Conservation (phyloP, 148 eudicot species). For the Persicaria maculosa region DNA sequence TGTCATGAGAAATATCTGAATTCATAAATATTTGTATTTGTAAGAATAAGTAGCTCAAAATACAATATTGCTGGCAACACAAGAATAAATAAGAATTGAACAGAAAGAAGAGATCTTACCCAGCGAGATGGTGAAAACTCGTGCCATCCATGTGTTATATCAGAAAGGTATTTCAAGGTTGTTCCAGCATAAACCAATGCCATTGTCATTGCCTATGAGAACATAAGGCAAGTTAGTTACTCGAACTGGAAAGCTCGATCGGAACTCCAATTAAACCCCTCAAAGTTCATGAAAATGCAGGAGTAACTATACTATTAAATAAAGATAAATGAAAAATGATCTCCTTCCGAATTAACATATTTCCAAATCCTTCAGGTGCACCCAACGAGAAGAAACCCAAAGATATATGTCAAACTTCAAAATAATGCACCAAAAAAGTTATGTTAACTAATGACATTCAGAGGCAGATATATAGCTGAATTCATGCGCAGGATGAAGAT, state of each 20-base stretch:
- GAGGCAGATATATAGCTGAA: not conserved
- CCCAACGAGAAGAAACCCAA: not conserved
- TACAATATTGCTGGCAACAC: not conserved
- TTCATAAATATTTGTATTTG: constrained; percentile 1
- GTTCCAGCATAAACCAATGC: constrained; percentile 87
- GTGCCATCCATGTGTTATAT: constrained; percentile 87
- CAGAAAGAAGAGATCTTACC: constrained; percentile 39
- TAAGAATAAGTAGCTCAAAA: not conserved
- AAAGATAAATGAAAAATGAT: not conserved
- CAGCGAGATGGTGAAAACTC: constrained; percentile 66
- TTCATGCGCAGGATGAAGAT: not conserved
- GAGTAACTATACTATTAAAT: not conserved
- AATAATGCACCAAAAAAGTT: not conserved
- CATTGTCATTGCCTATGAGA: constrained; percentile 80
- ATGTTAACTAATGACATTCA: not conserved
- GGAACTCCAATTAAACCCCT: not conserved
- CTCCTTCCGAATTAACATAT: not conserved
- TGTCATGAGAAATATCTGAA: constrained; percentile 58
- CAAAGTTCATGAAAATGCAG: not conserved
- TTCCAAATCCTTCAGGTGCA: not conserved
- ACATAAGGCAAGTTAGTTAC: not conserved
- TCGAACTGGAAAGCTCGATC: not conserved
- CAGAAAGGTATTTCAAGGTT: constrained; percentile 87
- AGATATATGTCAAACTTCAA: not conserved
- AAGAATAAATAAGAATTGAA: not conserved